Percentiles rank a stretch among this genome's conserved stretches.
Evolutionary conservation across 805 yeast genomes (phyloP).

Genomic region (Komagataella pseudopastoris): DNA sequence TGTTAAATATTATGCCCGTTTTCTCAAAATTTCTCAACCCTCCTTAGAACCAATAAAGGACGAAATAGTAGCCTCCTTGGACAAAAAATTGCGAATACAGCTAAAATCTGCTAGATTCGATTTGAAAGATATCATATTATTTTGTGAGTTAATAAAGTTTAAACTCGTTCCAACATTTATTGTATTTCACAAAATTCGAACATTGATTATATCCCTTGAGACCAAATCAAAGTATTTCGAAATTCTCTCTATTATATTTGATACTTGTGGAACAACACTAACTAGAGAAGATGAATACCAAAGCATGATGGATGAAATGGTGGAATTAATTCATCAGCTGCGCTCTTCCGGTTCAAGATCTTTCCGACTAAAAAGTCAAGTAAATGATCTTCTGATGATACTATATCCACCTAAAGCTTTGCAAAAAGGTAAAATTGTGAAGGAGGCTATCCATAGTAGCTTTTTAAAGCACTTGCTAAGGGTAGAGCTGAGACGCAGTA

Average conservation of each 20-base stretch:
- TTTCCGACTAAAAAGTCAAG: constrained; percentile 38
- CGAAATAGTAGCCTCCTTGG: constrained; percentile 40
- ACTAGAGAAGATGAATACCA: constrained; percentile 41
- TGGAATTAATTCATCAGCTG: constrained; percentile 37
- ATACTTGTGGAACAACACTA: constrained; percentile 57
- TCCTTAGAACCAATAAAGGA: constrained; percentile 35
- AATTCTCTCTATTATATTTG: constrained; percentile 55
- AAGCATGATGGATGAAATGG: constrained; percentile 48
- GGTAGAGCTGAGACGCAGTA: constrained; percentile 29
- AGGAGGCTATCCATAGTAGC: constrained; percentile 15
- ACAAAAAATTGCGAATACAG: constrained; percentile 46
- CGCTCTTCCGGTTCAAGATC: constrained; percentile 32
- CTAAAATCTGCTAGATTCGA: constrained; percentile 38
- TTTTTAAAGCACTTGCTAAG: constrained; percentile 39
- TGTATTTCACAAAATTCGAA: constrained; percentile 59
- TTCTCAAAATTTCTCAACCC: constrained; percentile 45
- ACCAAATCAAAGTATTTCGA: constrained; percentile 47
- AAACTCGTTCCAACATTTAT: constrained; percentile 57
- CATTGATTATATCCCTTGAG: constrained; percentile 35
- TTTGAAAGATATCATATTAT: constrained; percentile 45
- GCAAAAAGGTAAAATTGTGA: constrained; percentile 20
- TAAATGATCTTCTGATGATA: constrained; percentile 39
- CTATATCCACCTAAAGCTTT: constrained; percentile 36
- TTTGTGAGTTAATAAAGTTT: constrained; percentile 68
- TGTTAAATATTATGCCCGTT: constrained; percentile 44